Evolutionary conservation across 2,329 filamentous ascomycete genomes (phyloP).

Genomic region (Ilyonectria sp.): DNA sequence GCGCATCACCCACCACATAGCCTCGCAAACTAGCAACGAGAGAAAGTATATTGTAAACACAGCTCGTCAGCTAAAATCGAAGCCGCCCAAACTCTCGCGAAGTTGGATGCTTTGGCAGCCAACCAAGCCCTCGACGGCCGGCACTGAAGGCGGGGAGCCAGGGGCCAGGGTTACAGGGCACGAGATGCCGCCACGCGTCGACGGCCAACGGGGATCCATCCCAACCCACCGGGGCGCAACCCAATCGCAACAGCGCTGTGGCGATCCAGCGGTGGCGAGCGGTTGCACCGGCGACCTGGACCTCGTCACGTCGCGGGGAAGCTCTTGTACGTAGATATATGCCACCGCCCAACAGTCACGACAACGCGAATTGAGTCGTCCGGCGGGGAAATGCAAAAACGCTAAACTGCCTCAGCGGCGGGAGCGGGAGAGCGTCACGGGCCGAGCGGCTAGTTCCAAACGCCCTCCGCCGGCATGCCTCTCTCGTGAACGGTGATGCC

Average conservation of each 20-base stretch:
- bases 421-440: slow-evolving; percentile 28
- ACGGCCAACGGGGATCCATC: slow-evolving; percentile 17
- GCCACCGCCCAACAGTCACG: background rate
- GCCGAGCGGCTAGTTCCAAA: slow-evolving; percentile 26
- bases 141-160: slow-evolving; percentile 2
- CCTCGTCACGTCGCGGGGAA: background rate
- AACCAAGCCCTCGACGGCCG: slow-evolving; percentile 5
- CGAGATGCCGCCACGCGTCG: slow-evolving; percentile 28
- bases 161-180: slow-evolving; percentile 14
- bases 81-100: background rate
- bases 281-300: background rate
- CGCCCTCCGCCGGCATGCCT: background rate
- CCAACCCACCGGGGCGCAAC: slow-evolving; percentile 19
- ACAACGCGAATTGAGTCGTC: background rate
- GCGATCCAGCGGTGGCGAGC: background rate
- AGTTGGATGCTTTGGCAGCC: background rate
- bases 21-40: background rate
- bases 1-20: background rate
- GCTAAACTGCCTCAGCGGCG: background rate
- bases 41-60: background rate
- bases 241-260: slow-evolving; percentile 1
- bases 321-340: background rate
- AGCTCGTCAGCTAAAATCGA: background rate
- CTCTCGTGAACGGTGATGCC: background rate
- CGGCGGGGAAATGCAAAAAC: background rate